Conservation (phyloP, 129 eudicot genomes). For the Flaveria ramosissima region DNA sequence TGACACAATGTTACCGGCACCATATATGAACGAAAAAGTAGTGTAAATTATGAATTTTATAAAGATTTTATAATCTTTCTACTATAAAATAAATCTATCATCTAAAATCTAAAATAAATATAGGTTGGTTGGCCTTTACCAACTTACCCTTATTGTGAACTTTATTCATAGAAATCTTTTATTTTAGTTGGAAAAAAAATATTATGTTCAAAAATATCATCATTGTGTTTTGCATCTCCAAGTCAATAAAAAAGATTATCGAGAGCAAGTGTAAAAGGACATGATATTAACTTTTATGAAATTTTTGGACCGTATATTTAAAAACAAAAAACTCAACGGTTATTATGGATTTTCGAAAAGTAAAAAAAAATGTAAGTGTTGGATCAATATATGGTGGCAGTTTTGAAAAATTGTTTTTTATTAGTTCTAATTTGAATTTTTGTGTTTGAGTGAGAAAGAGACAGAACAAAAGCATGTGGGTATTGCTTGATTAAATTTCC, state of each 20-base stretch:
- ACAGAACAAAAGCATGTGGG: slow-evolving; percentile 65
- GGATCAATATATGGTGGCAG: slow-evolving; percentile 51
- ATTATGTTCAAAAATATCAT: no score
- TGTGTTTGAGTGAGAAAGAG: slow-evolving; percentile 30
- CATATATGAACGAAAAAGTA: not conserved
- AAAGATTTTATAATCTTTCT: not conserved
- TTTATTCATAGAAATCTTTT: no score
- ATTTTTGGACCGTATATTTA: not conserved
- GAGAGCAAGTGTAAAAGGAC: not conserved
- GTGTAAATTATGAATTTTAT: not conserved
- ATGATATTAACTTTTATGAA: not conserved
- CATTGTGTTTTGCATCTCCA: no score
- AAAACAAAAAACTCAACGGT: slow-evolving; percentile 26
- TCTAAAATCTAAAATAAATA: not conserved
- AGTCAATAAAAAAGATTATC: not conserved
- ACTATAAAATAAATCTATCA: not conserved
- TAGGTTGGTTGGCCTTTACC: not conserved
- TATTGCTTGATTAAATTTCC: slow-evolving; percentile 47
- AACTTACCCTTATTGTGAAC: not conserved
- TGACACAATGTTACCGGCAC: no score
- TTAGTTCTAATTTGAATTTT: slow-evolving; percentile 19
- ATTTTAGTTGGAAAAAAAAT: no score
- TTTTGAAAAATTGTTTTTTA: slow-evolving; percentile 23
- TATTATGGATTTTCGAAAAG: slow-evolving; percentile 27
- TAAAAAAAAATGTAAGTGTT: slow-evolving; percentile 24